Percentiles rank a stretch among this genome's conserved stretches.
Evolutionary conservation across 1,139 yeast genomes (phyloP).

Genomic region (Scheffersomyces insectosa): DNA sequence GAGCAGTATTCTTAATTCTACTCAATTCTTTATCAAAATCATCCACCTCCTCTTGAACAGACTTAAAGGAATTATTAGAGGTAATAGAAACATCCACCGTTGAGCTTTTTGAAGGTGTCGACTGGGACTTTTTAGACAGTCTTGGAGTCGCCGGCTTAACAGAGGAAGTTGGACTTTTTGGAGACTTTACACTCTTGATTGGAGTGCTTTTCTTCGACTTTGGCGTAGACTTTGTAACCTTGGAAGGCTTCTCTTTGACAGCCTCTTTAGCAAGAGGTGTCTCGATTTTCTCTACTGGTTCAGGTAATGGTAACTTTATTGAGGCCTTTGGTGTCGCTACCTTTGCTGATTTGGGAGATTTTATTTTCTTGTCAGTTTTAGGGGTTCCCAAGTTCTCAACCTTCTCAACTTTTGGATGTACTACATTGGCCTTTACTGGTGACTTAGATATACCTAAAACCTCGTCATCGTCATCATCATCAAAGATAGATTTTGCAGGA

Average conservation of each 20-base stretch:
- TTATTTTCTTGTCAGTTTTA: background rate
- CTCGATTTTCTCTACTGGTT: constrained; percentile 10
- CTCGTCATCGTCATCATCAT: constrained; percentile 7
- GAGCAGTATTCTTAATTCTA: constrained; percentile 14
- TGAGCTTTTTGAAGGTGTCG: constrained; percentile 1
- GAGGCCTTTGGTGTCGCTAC: background rate
- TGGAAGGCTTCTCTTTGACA: constrained; percentile 1
- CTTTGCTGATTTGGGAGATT: constrained; percentile 4
- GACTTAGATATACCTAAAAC: background rate
- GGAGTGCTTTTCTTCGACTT: constrained; percentile 7
- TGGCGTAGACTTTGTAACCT: constrained; percentile 2
- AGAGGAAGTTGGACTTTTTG: background rate
- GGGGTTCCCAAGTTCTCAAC: background rate
- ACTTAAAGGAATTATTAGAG: constrained; percentile 8
- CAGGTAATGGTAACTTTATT: constrained; percentile 2
- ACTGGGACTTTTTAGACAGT: constrained; percentile 3
- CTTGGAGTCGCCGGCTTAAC: constrained; percentile 1
- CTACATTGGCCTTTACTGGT: too few species aligned
- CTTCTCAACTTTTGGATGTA: background rate
- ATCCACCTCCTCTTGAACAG: constrained; percentile 24
- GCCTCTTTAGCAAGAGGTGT: constrained; percentile 1
- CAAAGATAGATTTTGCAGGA: constrained; percentile 8
- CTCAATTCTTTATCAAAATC: constrained; percentile 23
- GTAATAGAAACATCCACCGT: background rate
- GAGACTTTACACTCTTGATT: background rate